These are phyloP conservation scores for Diatrype stigma DNA, from an alignment of 2,329 filamentous ascomycete genomes.

Conservation along the genomic window DNA sequence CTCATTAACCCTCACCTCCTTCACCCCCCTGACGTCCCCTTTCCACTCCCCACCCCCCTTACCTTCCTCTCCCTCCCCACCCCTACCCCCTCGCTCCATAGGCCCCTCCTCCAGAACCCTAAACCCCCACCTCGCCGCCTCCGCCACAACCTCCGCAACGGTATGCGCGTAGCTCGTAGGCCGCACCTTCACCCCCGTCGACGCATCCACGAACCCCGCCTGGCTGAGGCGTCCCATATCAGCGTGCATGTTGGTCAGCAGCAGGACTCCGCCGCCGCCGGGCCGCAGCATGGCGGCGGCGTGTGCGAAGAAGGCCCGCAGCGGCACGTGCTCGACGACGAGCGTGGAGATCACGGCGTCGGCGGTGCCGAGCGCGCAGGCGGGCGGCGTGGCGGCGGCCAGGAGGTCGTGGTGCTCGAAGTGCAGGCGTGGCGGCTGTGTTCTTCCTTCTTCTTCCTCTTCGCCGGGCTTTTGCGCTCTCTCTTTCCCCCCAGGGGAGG, in stretches of 20 bases:
- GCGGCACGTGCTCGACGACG: constrained; percentile 60
- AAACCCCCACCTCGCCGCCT: constrained; percentile 42
- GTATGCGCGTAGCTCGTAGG: constrained; percentile 56
- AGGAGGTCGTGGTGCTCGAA: constrained; percentile 38
- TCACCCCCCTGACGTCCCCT: constrained; percentile 21
- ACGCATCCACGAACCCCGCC: constrained; percentile 56
- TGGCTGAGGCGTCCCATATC: constrained; percentile 58
- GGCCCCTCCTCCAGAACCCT: constrained; percentile 41
- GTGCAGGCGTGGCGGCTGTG: constrained; percentile 4
- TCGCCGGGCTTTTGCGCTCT: too few species aligned
- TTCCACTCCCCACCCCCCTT: constrained; percentile 23
- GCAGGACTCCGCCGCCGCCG: constrained; percentile 38
- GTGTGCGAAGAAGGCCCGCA: constrained; percentile 45
- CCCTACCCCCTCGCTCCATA: constrained; percentile 31
- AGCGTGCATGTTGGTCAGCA: constrained; percentile 65
- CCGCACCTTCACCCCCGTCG: constrained; percentile 52
- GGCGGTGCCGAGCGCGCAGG: constrained; percentile 18
- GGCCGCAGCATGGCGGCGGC: constrained; percentile 39
- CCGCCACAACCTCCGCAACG: constrained; percentile 45
- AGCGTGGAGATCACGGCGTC: constrained; percentile 55
- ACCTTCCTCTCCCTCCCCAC: constrained; percentile 21
- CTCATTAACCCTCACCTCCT: constrained; percentile 44
- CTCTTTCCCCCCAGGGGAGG: too few species aligned
- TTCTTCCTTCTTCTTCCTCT: neutral
- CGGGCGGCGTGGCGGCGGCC: constrained; percentile 19